Evolutionary conservation across 208 protist genomes (phyloP), one percentile per base, ranked within the genome.

Genomic region (Leptomonas seymouri): DNA sequence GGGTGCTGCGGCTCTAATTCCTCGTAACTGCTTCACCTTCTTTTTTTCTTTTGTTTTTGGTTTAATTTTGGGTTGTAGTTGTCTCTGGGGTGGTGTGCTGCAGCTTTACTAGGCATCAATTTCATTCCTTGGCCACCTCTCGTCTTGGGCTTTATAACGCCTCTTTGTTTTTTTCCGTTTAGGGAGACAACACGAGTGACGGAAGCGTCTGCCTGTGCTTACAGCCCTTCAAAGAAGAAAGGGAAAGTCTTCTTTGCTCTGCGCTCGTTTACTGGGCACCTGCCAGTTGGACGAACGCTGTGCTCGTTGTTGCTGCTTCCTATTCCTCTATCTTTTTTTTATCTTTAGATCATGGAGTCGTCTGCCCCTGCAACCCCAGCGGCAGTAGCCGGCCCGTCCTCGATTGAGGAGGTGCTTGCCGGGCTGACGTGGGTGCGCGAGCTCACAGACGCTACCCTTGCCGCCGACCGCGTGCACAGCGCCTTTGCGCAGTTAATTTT

Each of bases 401-500:
- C 71, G 45, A 88, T 93, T 27, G 85, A 93, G 50, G 78, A 89
- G 30, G 54, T 93, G 20, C 77, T 92, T 15, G 73, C 86, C 2
- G 75, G 75, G 0, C 68, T 84, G 0, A 72, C 81, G 64, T 95
- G 90, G 87, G 87, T 91, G 28, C 70, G 46, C 27, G 80, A 57
- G 49, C 59, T 95, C 28, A 91, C 82, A 0, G 90, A 95, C 67
- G 85, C 90, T 41, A 72, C 80, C 12, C 74, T 93, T 16, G 76
- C 71, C 28, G 69, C 87, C 11, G 82, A 90, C 21, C 74, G 78
- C 21, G 80, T 95, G 55, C 84, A 95, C 68, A 74, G 80, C 21
- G 86, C 84, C 21, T 95, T 95, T 48, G 74, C 81, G 20, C 65
- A 87, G 23, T 81, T 91, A 21, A 85, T 95, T 46, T 93, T 96